Base-by-base conservation (phyloP, 139 green algal genomes). In the Ettlia oleoabundans region DNA sequence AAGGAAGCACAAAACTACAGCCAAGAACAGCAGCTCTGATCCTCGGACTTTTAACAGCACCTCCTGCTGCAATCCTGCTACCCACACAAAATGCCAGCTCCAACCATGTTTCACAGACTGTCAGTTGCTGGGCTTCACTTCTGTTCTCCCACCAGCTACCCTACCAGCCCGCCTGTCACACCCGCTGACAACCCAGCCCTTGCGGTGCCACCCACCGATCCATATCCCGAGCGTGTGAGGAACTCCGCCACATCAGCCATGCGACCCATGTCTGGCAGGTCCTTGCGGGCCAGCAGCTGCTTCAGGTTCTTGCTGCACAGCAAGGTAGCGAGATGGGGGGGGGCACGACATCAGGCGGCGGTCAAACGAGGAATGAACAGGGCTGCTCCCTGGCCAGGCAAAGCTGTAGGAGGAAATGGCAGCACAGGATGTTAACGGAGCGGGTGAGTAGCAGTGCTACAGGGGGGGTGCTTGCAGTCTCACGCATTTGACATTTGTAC, bases 221-320 rank as follows among this genome's bases (percentile, higher is more conserved):
- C 95, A 74, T 95, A 95, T n/a, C 93, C 94, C 62, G 80, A 89
- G 83, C 91, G 93, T 24, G 90, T 93, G 35, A 99, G 74, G 63
- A 98, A 94, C 79, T 99, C 96, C 0, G 90, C 89, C 41, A 99
- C 92, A 74, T 99, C 97, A 6, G 83, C 51, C 32, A 97, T 66
- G 30, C 64, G 22, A 38, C 93, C 86, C 83, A 99, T 76, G 87
- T 98, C 90, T 2, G 96, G 86, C 61, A 96, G 38, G 9, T 80
- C 78, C 41, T 88, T 86, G 52, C 88, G 77, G 13, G 83, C 76
- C 68, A 98, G 79, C n/a, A 99, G 85, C 5, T 88, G 80, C 65
- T 83, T 83, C 38, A 83, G 64, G 78, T 76, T 83, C 65, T 76
- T 94, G 38, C 89, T 80, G 73, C 73, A 38, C 40, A 18, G n/a